Percentiles rank a stretch among this genome's conserved stretches.
Evolutionary conservation across 2,329 filamentous ascomycete species (phyloP).

Genomic region (Helotiales sp.): DNA sequence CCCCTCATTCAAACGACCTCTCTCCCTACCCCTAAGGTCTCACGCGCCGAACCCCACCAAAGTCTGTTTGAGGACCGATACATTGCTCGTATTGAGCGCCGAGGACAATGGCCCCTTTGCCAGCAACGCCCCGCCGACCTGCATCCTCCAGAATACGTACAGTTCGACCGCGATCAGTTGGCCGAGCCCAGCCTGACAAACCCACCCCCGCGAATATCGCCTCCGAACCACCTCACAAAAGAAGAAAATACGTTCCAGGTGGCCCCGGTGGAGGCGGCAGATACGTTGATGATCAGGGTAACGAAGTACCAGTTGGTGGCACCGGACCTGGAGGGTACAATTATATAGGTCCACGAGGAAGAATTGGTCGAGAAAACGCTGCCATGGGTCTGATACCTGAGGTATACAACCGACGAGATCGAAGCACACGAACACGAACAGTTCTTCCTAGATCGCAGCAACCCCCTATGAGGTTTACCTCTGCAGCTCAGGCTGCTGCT

Average conservation of each 20-base stretch:
- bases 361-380: constrained; percentile 55
- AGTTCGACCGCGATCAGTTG: constrained; percentile 37
- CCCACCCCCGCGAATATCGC: constrained; percentile 31
- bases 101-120: constrained; percentile 34
- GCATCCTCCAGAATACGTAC: constrained; percentile 36
- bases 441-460: constrained; percentile 55
- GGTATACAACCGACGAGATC: constrained; percentile 55
- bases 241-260: constrained; percentile 79
- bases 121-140: constrained; percentile 37
- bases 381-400: constrained; percentile 52
- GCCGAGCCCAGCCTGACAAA: constrained; percentile 34
- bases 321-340: constrained; percentile 54
- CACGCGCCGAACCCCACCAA: constrained; percentile 30
- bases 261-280: constrained; percentile 85
- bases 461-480: constrained; percentile 48
- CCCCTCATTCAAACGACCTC: constrained; percentile 29
- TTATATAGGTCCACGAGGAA: constrained; percentile 58
- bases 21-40: constrained; percentile 26
- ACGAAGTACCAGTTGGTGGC: constrained; percentile 60
- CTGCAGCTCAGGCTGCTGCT: constrained; percentile 77
- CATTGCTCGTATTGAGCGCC: constrained; percentile 10
- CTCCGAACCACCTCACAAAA: constrained; percentile 61
- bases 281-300: constrained; percentile 75
- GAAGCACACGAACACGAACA: constrained; percentile 60
- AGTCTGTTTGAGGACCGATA: constrained; percentile 14